A percentile compares a stretch with the other conserved stretches of the same genome.
Conservation (phyloP, 2,329 filamentous ascomycete genomes). For the Lecanicillium sp. region DNA sequence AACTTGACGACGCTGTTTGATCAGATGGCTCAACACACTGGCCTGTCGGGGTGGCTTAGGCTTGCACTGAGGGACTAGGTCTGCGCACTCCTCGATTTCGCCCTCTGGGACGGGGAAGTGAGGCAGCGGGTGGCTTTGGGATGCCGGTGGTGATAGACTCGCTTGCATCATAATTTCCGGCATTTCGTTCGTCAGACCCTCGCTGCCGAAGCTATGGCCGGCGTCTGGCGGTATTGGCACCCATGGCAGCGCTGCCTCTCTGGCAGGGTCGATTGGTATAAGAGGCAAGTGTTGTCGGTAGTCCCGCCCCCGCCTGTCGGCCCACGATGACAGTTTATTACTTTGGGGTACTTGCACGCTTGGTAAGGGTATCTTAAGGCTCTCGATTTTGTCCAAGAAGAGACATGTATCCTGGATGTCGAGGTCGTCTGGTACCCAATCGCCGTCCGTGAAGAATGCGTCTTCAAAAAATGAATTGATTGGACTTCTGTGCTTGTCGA, state of each 20-base stretch:
- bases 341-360: not conserved
- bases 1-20: not conserved
- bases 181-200: not conserved
- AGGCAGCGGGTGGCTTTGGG: too few relatives aligned
- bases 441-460: not conserved
- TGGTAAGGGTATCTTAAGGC: not conserved
- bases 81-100: slow-evolving; percentile 1
- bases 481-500: not conserved
- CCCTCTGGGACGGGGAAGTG: not conserved
- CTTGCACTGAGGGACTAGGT: too few relatives aligned
- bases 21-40: not conserved
- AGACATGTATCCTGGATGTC: not conserved
- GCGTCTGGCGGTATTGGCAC: not conserved
- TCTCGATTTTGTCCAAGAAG: not conserved
- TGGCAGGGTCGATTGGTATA: not conserved
- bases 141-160: too few relatives aligned
- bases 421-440: not conserved
- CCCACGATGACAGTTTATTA: not conserved
- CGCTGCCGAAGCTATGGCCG: not conserved
- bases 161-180: too few relatives aligned
- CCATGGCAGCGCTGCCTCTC: not conserved
- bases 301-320: not conserved
- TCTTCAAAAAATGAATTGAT: not conserved
- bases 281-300: not conserved
- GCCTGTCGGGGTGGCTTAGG: not conserved